phyloP scores from a whole-genome alignment of 2,329 filamentous ascomycete species.

The Mycosphaerella arachidis region DNA sequence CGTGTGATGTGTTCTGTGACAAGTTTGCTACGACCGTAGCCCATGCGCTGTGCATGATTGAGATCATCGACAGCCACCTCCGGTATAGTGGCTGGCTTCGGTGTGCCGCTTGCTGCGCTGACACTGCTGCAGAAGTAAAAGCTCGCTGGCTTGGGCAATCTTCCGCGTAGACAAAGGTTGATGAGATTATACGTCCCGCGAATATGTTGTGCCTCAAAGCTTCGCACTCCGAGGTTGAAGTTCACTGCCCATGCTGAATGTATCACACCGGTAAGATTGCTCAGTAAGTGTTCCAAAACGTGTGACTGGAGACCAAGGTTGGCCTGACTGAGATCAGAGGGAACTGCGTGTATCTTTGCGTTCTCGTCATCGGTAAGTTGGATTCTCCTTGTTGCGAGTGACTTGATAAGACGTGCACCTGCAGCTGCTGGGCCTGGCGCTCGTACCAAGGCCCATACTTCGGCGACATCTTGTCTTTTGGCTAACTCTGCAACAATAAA shows the following conservation, averaged over 20 bases:
- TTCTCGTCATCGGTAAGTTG: conserved; percentile 26
- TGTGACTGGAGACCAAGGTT: conserved; percentile 25
- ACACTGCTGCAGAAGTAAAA: conserved; percentile 39
- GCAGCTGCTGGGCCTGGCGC: conserved; percentile 37
- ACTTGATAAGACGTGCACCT: conserved; percentile 34
- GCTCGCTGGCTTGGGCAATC: conserved; percentile 22
- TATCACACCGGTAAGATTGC: conserved; percentile 28
- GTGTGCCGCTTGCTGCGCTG: conserved; percentile 22
- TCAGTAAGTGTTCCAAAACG: conserved; percentile 22
- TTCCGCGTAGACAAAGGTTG: conserved; percentile 25
- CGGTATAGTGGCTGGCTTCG: conserved; percentile 24
- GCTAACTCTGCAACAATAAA: conserved; percentile 48
- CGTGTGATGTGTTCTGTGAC: conserved; percentile 33
- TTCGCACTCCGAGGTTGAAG: conserved; percentile 35
- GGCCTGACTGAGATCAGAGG: conserved; percentile 25
- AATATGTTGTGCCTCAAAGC: conserved; percentile 31
- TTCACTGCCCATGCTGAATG: conserved; percentile 40
- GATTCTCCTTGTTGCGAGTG: conserved; percentile 36
- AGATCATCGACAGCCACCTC: conserved; percentile 30
- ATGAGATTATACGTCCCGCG: conserved; percentile 29
- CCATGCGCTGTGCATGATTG: conserved; percentile 25
- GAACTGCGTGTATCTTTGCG: conserved; percentile 21
- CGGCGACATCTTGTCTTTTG: conserved; percentile 27
- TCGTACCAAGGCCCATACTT: conserved; percentile 52
- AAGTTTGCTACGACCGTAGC: conserved; percentile 39